Evolutionary conservation across 2,329 filamentous ascomycete species (phyloP), one percentile per base, ranked within the genome.

Genomic region (Leptographium radiaticola): DNA sequence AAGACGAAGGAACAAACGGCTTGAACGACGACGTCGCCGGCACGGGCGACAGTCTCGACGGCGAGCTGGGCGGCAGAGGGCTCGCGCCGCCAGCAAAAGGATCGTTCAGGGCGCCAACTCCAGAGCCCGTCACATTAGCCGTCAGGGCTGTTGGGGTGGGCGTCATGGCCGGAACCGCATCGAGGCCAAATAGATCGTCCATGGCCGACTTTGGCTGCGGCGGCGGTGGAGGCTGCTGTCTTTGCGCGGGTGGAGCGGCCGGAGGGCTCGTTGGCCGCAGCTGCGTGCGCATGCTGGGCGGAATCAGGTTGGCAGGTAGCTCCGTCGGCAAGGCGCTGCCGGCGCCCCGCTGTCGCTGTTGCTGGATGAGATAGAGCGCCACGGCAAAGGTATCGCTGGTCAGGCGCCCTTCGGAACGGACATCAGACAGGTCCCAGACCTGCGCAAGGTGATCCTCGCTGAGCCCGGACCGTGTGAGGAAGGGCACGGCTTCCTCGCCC

Each of bases 391-490:
- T 90, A 60, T 98, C 93, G 61, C 81, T 82, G 48, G 79, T 89
- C 54, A 98, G 73, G 55, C 86, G 84, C 12, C 93, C 93, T 61
- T 90, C 86, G 9, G 89, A 93, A 64, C 88, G 89, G 68, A 96
- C 89, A 68, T 98, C 93, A 15, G 93, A 86, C 34, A 98, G 79
- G 66, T 98, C 93, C 93, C 93, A 98, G 59, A 98, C 95, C 62
- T 94, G 87, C 34, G 93, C 93, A 52, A 98, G 74, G 11, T 81
- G 81, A 62, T 96, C 91, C 65, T 97, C 91, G 1, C 88, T 81
- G 15, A 98, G 76, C 55, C 87, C 86, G 1, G 91, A 95, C 67
- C 95, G 89, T 65, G 87, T 91, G 67, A 98, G 88, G 70, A 97
- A 98, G 10, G 82, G 79, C 10, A 97, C 93, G 2, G 91, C 93